Evolutionary conservation across 176 grass and related monocot genomes (phyloP).

Genomic region (Thinopyrum elongatum): DNA sequence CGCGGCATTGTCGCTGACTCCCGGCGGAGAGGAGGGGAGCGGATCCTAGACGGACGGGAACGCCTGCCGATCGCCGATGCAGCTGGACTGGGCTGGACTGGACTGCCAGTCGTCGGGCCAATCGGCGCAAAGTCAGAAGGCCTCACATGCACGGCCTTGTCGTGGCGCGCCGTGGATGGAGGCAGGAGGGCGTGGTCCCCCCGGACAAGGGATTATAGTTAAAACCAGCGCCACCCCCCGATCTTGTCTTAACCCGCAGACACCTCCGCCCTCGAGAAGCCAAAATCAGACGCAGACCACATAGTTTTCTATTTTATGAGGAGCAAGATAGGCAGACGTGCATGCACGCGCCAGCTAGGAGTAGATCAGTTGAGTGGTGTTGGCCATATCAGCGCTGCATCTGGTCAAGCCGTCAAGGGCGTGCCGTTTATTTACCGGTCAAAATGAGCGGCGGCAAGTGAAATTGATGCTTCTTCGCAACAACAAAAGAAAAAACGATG

Average conservation of each 20-base stretch:
- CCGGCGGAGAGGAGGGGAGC: background rate
- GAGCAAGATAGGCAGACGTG: background rate
- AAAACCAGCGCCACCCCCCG: background rate
- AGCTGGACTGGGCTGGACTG: background rate
- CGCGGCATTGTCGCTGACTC: conserved; percentile 37
- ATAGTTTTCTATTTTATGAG: too few species aligned
- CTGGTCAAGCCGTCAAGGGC: background rate
- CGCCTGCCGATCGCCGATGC: background rate
- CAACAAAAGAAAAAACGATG: too few species aligned
- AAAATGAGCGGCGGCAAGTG: too few species aligned
- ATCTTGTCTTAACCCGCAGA: conserved; percentile 26
- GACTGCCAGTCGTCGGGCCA: background rate
- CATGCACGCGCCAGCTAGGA: background rate
- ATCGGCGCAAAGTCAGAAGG: conserved; percentile 38
- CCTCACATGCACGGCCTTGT: conserved; percentile 11
- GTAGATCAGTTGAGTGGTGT: background rate
- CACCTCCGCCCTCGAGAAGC: conserved; percentile 37
- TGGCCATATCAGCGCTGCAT: background rate
- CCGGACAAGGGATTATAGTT: background rate
- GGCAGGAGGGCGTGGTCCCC: background rate
- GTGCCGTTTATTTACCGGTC: too few species aligned
- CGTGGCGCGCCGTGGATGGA: conserved; percentile 18
- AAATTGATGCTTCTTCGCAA: too few species aligned
- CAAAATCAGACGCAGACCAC: background rate
- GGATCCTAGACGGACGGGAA: conserved; percentile 28